These are phyloP conservation scores for Cutaneotrichosporon sp. DNA, from an alignment of 1,284 basidiomycete species.

Conservation along the genomic window DNA sequence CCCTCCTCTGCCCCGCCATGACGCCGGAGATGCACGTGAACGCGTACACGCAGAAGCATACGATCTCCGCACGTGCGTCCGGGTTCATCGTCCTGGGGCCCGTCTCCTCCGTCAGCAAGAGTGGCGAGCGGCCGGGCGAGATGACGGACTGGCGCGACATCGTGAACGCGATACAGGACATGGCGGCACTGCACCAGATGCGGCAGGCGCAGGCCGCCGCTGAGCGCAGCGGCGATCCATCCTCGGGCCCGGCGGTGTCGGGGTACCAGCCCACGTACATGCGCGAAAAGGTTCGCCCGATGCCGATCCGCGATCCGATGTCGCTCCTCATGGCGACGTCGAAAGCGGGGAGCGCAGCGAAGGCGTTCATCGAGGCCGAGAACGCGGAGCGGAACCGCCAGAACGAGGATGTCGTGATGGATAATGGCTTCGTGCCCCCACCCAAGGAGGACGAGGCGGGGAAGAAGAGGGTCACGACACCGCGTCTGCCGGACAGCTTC, in stretches of 20 bases:
- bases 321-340: neutral
- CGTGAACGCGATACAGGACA: conserved; percentile 42
- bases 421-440: neutral
- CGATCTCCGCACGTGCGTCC: conserved; percentile 68
- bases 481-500: neutral
- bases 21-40: conserved; percentile 96
- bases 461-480: neutral
- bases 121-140: conserved; percentile 65
- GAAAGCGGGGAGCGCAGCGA: neutral
- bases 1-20: conserved; percentile 94
- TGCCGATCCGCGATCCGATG: neutral
- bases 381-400: neutral
- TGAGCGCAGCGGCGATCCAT: neutral
- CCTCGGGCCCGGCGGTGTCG: neutral
- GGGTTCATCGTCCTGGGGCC: conserved; percentile 82
- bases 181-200: conserved; percentile 26
- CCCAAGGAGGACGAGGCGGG: neutral
- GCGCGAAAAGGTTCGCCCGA: neutral
- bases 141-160: conserved; percentile 83
- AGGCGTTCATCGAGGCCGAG: neutral
- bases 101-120: conserved; percentile 62
- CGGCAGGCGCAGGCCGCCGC: conserved; percentile 11
- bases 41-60: conserved; percentile 79
- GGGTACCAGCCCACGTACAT: conserved; percentile 1
- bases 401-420: neutral